These are phyloP conservation scores for Phytophthora pseudosyringae DNA, from an alignment of 352 stramenopile species.

Conservation along the genomic window DNA sequence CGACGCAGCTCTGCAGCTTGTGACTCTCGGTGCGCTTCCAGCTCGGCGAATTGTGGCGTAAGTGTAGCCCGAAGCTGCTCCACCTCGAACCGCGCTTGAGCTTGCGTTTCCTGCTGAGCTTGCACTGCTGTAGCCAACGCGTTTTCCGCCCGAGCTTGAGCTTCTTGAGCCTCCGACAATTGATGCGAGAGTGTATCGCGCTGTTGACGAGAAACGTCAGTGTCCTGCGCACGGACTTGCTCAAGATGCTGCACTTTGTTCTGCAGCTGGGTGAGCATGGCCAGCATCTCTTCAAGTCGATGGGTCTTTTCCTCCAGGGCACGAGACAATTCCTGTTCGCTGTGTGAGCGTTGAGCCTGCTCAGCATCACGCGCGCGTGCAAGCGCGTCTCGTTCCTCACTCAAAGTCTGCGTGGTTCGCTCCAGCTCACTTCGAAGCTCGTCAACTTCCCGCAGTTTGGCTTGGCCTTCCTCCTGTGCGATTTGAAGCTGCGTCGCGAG, in stretches of 20 bases:
- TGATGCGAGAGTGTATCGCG: constrained; percentile 22
- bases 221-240: constrained; percentile 49
- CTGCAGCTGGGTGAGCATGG: constrained; percentile 63
- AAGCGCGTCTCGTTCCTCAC: constrained; percentile 34
- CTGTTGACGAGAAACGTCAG: constrained; percentile 40
- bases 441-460: constrained; percentile 27
- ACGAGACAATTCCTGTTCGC: constrained; percentile 32
- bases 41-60: constrained; percentile 31
- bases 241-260: constrained; percentile 58
- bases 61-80: constrained; percentile 36
- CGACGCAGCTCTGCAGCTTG: constrained; percentile 47
- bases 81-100: constrained; percentile 29
- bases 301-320: constrained; percentile 57
- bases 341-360: constrained; percentile 40
- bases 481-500: constrained; percentile 41
- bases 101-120: constrained; percentile 28
- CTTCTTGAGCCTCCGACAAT: constrained; percentile 29
- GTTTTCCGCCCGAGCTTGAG: constrained; percentile 25
- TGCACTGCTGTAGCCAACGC: constrained; percentile 21
- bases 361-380: constrained; percentile 32
- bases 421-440: constrained; percentile 20
- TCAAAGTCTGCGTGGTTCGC: constrained; percentile 7
- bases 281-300: constrained; percentile 70
- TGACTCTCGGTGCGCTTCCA: constrained; percentile 36
- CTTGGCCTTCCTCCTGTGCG: constrained; percentile 27